These are phyloP conservation scores for Botrytis fabae DNA, from an alignment of 2,329 filamentous ascomycete genomes.

Conservation along the genomic window DNA sequence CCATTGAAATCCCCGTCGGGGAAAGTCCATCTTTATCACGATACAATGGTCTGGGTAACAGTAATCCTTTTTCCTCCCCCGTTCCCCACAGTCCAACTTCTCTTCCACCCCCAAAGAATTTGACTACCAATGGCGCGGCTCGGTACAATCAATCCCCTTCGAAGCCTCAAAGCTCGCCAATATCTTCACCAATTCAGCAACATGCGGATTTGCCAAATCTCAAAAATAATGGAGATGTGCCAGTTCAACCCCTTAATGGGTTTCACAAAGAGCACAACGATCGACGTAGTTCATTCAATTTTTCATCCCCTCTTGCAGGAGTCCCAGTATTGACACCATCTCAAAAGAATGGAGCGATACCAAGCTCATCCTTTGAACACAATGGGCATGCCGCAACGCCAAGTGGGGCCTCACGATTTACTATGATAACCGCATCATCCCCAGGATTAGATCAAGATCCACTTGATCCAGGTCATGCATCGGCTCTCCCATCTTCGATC, in stretches of 20 bases:
- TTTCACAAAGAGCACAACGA: slow-evolving; percentile 30
- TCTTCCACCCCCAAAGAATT: slow-evolving; percentile 39
- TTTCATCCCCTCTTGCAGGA: slow-evolving; percentile 37
- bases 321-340: slow-evolving; percentile 38
- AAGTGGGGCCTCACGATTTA: slow-evolving; percentile 18
- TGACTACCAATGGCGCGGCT: slow-evolving; percentile 33
- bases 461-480: slow-evolving; percentile 30
- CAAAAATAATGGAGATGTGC: slow-evolving; percentile 24
- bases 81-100: slow-evolving; percentile 39
- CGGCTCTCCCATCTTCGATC: slow-evolving; percentile 40
- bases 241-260: slow-evolving; percentile 24
- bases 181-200: slow-evolving; percentile 27
- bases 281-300: slow-evolving; percentile 35
- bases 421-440: slow-evolving; percentile 22
- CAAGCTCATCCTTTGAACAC: slow-evolving; percentile 26
- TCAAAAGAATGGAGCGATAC: slow-evolving; percentile 27
- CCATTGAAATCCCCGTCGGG: not conserved
- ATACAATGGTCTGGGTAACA: slow-evolving; percentile 20
- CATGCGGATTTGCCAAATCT: slow-evolving; percentile 23
- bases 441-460: slow-evolving; percentile 26
- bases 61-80: slow-evolving; percentile 39
- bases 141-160: slow-evolving; percentile 20
- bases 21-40: slow-evolving; percentile 22
- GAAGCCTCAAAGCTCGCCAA: slow-evolving; percentile 20
- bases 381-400: slow-evolving; percentile 23